Base-by-base conservation (phyloP, 768 basidiomycete genomes). In the Leccinellum rugosiceps region DNA sequence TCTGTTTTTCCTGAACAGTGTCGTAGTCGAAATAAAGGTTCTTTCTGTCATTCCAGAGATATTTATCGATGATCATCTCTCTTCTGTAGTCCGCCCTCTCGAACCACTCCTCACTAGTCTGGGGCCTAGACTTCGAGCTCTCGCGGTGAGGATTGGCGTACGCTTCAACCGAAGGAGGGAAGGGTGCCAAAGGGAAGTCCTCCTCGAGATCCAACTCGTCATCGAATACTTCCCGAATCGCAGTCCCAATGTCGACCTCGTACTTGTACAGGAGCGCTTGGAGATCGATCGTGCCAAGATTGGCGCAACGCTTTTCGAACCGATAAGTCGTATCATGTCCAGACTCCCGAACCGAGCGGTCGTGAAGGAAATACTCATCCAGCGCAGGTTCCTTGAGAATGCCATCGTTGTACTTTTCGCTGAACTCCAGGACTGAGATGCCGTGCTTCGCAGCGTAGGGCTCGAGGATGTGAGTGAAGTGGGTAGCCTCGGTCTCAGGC, bases 181-280 rank as follows among this genome's bases (percentile, higher is more conserved):
- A 98, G 2, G 96, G 92, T 11, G 92, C 83, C 49, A 99, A 78
- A 3, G 84, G 78, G 72, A 98, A 99, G 57, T 95, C 92, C 65
- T 98, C 93, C 52, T 94, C 93, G 53, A 99, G 74, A 52, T 95
- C 90, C 52, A 99, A 77, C 71, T 91, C 84, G 69, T 95, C 94
- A 65, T 90, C 91, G 65, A 98, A 98, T 58, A 97, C 87, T 70
- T 97, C 94, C 56, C 88, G 84, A 68, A 99, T 98, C 25, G 94
- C 94, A 10, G 93, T 95, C n/a, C 93, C 97, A 59, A 99, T 98
- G 69, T 99, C 96, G 58, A 94, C 83, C 73, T 99, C 96, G 65
- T 98, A 98, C 80, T 99, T 99, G 84, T 96, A 99, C 47, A 99
- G 77, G 68, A 99, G 78, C 49, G 94, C 85, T 76, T 98, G 95